Percentiles rank a stretch among this genome's conserved stretches.
These are phyloP conservation scores for Penicillium daleae DNA, from an alignment of 495 filamentous ascomycete genomes.

Conservation along the genomic window DNA sequence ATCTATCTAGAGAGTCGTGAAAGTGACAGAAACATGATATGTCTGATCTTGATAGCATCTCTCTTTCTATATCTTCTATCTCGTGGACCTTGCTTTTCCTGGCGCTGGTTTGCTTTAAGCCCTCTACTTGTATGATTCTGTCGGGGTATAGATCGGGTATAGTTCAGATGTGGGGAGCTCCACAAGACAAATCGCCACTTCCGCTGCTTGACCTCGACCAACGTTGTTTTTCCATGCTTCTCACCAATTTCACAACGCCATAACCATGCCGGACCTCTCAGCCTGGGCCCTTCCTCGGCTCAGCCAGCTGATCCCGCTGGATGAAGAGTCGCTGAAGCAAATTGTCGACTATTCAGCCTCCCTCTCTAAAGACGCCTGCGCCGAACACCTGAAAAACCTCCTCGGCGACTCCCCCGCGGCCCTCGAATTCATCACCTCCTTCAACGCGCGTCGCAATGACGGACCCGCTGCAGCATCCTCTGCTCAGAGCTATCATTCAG, in stretches of 20 bases:
- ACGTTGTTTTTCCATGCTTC: background rate
- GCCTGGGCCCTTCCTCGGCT: slow-evolving; percentile 70
- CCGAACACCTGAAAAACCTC: slow-evolving; percentile 82
- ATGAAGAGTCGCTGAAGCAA: slow-evolving; percentile 80
- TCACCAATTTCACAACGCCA: background rate
- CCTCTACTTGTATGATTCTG: background rate
- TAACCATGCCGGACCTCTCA: slow-evolving; percentile 35
- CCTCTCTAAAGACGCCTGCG: slow-evolving; percentile 72
- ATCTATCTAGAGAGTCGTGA: no score
- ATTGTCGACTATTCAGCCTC: slow-evolving; percentile 78
- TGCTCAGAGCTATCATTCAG: slow-evolving; percentile 28
- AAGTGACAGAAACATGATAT: no score
- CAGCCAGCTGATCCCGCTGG: slow-evolving; percentile 76
- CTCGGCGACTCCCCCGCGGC: slow-evolving; percentile 84
- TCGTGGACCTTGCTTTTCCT: no score
- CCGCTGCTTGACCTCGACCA: background rate
- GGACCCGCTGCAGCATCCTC: slow-evolving; percentile 30
- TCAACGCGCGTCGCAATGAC: slow-evolving; percentile 72
- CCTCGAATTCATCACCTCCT: slow-evolving; percentile 89
- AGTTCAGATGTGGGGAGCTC: slow-evolving; percentile 9
- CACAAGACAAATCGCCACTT: background rate
- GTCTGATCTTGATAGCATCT: no score
- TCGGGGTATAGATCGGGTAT: slow-evolving; percentile 15
- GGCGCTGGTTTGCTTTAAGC: no score
- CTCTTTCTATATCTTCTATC: no score